These are phyloP conservation scores for Artemisia argyi DNA, from an alignment of 129 eudicot genomes.

Conservation along the genomic window DNA sequence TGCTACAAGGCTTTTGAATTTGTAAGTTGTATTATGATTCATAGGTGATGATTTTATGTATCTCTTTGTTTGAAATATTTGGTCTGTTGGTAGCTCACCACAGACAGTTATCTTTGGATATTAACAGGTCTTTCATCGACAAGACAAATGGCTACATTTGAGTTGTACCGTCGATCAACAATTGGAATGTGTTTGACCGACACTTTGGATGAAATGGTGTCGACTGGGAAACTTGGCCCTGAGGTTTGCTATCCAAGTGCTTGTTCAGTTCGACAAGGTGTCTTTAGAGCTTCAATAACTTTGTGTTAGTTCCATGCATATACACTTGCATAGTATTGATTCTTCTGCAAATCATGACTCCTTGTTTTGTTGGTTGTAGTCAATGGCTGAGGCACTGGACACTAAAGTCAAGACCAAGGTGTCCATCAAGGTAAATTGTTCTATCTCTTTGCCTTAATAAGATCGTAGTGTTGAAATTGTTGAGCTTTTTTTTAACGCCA, in stretches of 20 bases:
- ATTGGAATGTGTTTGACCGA: conserved; percentile 98
- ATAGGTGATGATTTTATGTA: too few relatives aligned
- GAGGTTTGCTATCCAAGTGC: conserved; percentile 95
- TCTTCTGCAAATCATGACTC: conserved; percentile 13
- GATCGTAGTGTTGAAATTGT: neutral
- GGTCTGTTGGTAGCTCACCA: neutral
- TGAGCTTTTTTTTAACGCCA: too few relatives aligned
- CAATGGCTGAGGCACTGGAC: conserved; percentile 56
- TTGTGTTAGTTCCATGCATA: neutral
- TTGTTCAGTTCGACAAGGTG: conserved; percentile 97
- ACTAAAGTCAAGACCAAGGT: conserved; percentile 57
- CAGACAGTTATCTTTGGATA: neutral
- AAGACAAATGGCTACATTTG: conserved; percentile 65
- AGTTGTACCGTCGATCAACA: conserved; percentile 90
- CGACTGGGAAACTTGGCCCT: conserved; percentile 67
- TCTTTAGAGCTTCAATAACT: conserved; percentile 11
- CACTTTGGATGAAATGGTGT: conserved; percentile 95
- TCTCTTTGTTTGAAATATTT: neutral
- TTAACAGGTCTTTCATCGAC: conserved; percentile 35
- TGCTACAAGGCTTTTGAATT: too few relatives aligned
- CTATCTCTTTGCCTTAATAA: neutral
- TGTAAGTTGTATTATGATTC: too few relatives aligned
- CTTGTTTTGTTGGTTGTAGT: conserved; percentile 44
- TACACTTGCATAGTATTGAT: conserved; percentile 3
- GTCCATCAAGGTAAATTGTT: conserved; percentile 47